Evolutionary conservation across 2,329 filamentous ascomycete genomes (phyloP), one percentile per base, ranked within the genome.

Genomic region (Cordyceps javanica): DNA sequence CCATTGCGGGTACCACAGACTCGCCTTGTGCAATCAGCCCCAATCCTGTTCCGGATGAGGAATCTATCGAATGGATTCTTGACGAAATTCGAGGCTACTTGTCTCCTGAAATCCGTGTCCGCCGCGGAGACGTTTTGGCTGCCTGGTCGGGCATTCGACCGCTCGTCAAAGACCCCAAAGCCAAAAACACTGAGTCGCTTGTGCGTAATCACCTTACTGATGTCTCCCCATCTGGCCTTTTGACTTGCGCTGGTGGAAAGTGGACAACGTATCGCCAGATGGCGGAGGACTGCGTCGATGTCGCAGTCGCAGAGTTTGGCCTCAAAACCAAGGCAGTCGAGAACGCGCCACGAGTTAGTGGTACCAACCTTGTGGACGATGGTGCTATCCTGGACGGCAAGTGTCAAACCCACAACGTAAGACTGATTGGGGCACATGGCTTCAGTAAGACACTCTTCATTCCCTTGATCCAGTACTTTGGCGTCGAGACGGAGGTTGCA

Each of bases 231-330:
- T 90, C 89, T 7, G 91, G 91, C 11, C 80, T 95, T 21, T 75
- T 96, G 63, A 96, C 91, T 34, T 92, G 90, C 67, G 90, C 90
- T 28, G 91, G 91, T 64, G 91, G 91, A 49, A 95, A 96, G 74
- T 95, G 91, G 91, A 95, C 91, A 3, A 95, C 91, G 1, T 95
- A 95, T 74, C 87, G 91, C 58, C 89, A 95, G 72, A 95, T 96
- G 91, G 89, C 90, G 23, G 90, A 96, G 73, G 90, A 95, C 69
- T 89, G 88, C 45, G 90, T 96, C 44, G 90, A 95, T 66, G 86
- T 89, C 66, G 89, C 90, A 10, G 81, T 94, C 69, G 77, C 81
- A 54, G 77, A 82, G 59, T 93, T 91, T 72, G 74, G 77, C 9
- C 80, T 94, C 36, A 70, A 79, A 55, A 74, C 87, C 3, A 76